These are phyloP conservation scores for Pseudocohnilembus persalinus DNA, from an alignment of 169 alveolate genomes.

Conservation along the genomic window DNA sequence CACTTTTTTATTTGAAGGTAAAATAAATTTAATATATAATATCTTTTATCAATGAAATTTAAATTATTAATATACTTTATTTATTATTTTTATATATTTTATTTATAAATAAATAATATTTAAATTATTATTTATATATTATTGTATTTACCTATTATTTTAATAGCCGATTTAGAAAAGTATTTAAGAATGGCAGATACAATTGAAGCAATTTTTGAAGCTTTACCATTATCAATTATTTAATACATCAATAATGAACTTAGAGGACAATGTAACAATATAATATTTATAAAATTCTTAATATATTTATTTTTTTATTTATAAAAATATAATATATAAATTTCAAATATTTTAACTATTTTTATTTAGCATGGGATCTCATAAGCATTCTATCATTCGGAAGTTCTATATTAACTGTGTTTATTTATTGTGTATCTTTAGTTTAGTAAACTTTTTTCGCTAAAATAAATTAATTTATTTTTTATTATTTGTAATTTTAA, in stretches of 20 bases:
- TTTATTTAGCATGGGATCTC: neutral
- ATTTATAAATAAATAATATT: too few relatives aligned
- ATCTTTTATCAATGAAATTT: too few relatives aligned
- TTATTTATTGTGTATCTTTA: neutral
- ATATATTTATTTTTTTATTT: too few relatives aligned
- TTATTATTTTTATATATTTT: too few relatives aligned
- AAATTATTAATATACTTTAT: too few relatives aligned
- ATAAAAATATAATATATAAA: too few relatives aligned
- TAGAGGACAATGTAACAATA: neutral
- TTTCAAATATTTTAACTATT: too few relatives aligned
- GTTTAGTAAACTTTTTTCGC: neutral
- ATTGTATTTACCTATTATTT: too few relatives aligned
- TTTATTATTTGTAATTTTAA: neutral
- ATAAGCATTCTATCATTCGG: neutral
- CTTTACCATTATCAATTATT: constrained; percentile 1
- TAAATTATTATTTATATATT: too few relatives aligned
- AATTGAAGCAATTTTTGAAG: constrained; percentile 18
- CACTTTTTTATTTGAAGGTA: constrained; percentile 3
- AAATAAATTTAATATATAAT: too few relatives aligned
- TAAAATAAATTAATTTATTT: too few relatives aligned
- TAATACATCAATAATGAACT: neutral
- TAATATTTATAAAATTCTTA: neutral
- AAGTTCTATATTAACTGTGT: neutral
- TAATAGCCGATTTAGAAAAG: neutral
- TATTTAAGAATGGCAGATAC: constrained; percentile 19